Evolutionary conservation across 768 basidiomycete genomes (phyloP), one percentile per base, ranked within the genome.

Genomic region (Naganishia kalamii): DNA sequence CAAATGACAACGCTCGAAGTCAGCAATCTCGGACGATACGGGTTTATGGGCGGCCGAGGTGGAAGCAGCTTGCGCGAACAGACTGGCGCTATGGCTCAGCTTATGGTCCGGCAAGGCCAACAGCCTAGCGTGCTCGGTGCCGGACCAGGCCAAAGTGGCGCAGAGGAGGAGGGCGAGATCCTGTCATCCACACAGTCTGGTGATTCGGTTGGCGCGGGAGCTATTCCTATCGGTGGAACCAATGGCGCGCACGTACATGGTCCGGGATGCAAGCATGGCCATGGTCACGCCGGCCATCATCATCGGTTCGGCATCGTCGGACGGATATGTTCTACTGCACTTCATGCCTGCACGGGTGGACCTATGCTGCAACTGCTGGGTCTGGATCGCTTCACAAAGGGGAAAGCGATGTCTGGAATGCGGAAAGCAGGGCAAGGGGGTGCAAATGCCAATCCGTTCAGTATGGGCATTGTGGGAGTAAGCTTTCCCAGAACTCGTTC

Each of bases 1-100:
- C 93, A 98, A 73, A 90, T 98, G 84, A 99, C 94, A 1, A 97
- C 94, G 0, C 83, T 93, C 62, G 94, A 99, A 74, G 90, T 98
- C 3, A 87, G 87, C 65, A 99, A 99, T 74, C 85, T 98, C 2
- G 92, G 94, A 3, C 85, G 94, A 49, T 97, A 87, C 73, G 94
- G 96, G 13, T 97, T 87, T 80, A 94, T 99, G 91, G 94, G 96
- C 40, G 93, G 93, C 0, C 86, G 90, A 43, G 79, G 80, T 11
- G 79, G 78, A 15, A 67, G 69, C 11, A 71, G 69, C 19, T 50
- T 80, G 46, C 49, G 74, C 6, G 77, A 77, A 41, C 79, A 79
- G 63, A 67, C 70, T 33, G 78, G 78, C 12, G 78, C 78, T 2
- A 67, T 78, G 69, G 66, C 65, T 15, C 68, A 70, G 37, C 66